Evolutionary conservation across 352 stramenopile species (phyloP).

Genomic region (Phytophthora foliorum): DNA sequence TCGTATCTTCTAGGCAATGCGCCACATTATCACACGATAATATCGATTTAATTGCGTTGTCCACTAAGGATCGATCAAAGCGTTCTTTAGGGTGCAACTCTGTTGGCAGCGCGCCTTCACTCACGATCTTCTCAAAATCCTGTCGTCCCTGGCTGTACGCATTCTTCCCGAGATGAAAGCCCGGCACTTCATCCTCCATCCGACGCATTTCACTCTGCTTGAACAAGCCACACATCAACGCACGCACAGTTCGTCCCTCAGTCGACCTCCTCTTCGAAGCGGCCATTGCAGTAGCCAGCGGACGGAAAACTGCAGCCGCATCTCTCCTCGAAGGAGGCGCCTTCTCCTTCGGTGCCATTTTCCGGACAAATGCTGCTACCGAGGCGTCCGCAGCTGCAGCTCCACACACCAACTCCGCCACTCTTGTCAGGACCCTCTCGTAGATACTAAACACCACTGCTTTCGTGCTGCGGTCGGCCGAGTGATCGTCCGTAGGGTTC

Average conservation of each 20-base stretch:
- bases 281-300: neutral
- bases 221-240: constrained; percentile 13
- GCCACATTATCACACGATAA: constrained; percentile 12
- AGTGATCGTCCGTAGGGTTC: neutral
- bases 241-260: constrained; percentile 2
- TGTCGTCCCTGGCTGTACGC: neutral
- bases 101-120: constrained; percentile 3
- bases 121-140: constrained; percentile 7
- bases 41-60: constrained; percentile 10
- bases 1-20: neutral
- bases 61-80: constrained; percentile 5
- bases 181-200: constrained; percentile 10
- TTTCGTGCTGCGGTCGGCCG: neutral
- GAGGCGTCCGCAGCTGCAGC: neutral
- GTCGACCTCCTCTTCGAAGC: constrained; percentile 2
- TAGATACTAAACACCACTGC: neutral
- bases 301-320: neutral
- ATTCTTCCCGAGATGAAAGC: neutral
- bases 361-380: constrained; percentile 4
- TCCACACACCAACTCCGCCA: neutral
- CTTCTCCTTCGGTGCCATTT: neutral
- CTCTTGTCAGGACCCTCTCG: neutral
- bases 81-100: constrained; percentile 1
- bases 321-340: neutral
- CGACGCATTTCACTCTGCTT: constrained; percentile 8